Percentiles rank a stretch among this genome's conserved stretches.
Evolutionary conservation across 2,329 filamentous ascomycete genomes (phyloP).

Genomic region (Mariannaea elegans): DNA sequence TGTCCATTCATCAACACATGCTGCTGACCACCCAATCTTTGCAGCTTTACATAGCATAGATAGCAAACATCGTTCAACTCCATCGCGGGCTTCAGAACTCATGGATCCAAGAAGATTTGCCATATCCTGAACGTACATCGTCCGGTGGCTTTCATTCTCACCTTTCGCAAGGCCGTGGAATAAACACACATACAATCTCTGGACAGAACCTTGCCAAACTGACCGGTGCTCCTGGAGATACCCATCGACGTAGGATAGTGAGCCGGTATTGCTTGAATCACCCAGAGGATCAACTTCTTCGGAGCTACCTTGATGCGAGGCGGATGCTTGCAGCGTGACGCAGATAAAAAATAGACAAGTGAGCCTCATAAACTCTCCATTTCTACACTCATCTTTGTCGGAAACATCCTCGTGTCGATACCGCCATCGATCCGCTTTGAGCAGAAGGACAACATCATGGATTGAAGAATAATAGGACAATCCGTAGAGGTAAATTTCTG

Average conservation of each 20-base stretch:
- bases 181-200: no score
- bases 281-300: no score
- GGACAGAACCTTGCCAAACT: background rate
- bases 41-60: background rate
- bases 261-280: no score
- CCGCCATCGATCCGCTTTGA: background rate
- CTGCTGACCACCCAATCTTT: background rate
- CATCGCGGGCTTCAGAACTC: background rate
- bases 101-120: background rate
- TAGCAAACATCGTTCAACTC: background rate
- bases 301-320: no score
- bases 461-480: background rate
- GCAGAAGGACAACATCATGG: background rate
- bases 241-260: no score
- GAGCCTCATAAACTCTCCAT: background rate
- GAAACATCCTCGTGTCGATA: background rate
- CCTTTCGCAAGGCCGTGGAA: no score
- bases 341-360: background rate
- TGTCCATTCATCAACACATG: conserved; percentile 14
- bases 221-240: no score
- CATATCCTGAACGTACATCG: background rate
- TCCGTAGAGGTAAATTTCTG: background rate
- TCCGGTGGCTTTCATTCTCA: background rate
- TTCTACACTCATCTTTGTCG: background rate
- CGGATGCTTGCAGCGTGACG: background rate